phyloP scores from a whole-genome alignment of 129 eudicot species.

The Arctium minus region DNA sequence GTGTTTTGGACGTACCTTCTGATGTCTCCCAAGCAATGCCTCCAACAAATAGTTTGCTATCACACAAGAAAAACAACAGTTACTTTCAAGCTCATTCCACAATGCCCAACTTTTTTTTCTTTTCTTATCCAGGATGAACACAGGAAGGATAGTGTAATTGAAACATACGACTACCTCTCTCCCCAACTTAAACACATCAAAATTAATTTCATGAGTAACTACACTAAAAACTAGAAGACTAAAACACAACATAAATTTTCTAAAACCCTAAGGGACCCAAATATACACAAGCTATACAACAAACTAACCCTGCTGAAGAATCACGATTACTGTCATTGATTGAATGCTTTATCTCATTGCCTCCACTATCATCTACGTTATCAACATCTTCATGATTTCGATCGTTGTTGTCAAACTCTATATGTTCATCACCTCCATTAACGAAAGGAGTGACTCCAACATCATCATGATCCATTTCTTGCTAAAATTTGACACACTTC shows the following conservation, averaged over 20 bases:
- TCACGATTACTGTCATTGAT: conserved; percentile 46
- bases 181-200: conserved; percentile 16
- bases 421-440: conserved; percentile 57
- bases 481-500: not conserved
- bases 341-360: conserved; percentile 51
- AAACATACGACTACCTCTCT: conserved; percentile 21
- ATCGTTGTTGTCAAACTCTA: conserved; percentile 26
- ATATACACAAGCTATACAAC: conserved; percentile 43
- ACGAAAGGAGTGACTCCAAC: conserved; percentile 23
- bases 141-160: conserved; percentile 12
- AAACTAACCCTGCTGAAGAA: conserved; percentile 95
- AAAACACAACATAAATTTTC: conserved; percentile 12
- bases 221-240: conserved; percentile 25
- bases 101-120: conserved; percentile 11
- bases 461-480: conserved; percentile 41
- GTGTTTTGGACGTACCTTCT: conserved; percentile 49
- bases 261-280: conserved; percentile 27
- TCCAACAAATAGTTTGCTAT: conserved; percentile 93
- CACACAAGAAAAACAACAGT: conserved; percentile 63
- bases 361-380: conserved; percentile 46
- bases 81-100: conserved; percentile 41
- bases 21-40: conserved; percentile 98
- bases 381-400: conserved; percentile 42
- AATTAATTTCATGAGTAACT: conserved; percentile 18
- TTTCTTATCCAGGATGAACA: not conserved